phyloP scores from a whole-genome alignment of 495 filamentous ascomycete genomes.

The Aspergillus campestris region DNA sequence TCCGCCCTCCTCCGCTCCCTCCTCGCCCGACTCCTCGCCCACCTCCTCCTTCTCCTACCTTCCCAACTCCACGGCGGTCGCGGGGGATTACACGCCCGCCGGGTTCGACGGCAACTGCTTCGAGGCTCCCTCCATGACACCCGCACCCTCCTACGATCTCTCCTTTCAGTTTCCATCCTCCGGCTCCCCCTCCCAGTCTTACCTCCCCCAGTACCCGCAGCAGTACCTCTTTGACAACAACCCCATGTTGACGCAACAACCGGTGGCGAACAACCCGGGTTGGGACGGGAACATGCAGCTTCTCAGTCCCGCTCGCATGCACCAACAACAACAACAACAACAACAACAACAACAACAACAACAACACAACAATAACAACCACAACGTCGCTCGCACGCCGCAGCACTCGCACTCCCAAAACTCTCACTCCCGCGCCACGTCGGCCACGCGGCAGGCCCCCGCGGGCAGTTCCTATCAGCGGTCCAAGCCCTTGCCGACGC shows the following conservation, averaged over 20 bases:
- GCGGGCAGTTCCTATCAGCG: constrained; percentile 24
- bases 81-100: constrained; percentile 16
- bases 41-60: constrained; percentile 31
- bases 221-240: constrained; percentile 27
- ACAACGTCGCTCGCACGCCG: constrained; percentile 11
- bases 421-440: constrained; percentile 25
- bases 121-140: constrained; percentile 43
- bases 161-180: constrained; percentile 30
- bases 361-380: neutral
- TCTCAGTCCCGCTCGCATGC: constrained; percentile 30
- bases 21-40: constrained; percentile 35
- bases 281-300: constrained; percentile 37
- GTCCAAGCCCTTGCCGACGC: constrained; percentile 40
- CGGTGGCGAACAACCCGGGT: constrained; percentile 28
- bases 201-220: constrained; percentile 16
- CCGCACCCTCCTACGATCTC: constrained; percentile 37
- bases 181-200: constrained; percentile 20
- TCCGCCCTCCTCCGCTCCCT: constrained; percentile 34
- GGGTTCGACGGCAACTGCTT: constrained; percentile 27
- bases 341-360: too few relatives aligned
- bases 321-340: neutral
- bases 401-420: constrained; percentile 9
- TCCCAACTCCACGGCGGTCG: constrained; percentile 18
- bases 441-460: constrained; percentile 25
- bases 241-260: constrained; percentile 38